Evolutionary conservation across 106 monocot species (phyloP).

Genomic region (Xerophyta viscosa): DNA sequence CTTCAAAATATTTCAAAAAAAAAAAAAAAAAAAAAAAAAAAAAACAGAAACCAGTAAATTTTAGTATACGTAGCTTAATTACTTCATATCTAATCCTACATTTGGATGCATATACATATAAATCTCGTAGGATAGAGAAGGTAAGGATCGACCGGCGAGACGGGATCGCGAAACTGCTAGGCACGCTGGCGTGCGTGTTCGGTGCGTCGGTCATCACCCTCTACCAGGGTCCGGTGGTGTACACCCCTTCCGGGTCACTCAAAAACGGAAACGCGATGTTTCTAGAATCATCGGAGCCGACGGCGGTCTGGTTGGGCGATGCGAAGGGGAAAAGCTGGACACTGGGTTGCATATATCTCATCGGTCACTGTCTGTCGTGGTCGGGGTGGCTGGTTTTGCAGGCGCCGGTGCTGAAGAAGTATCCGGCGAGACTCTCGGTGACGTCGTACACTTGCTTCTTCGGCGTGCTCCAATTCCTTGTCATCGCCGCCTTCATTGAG

Average conservation of each 20-base stretch:
- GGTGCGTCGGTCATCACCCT: conserved; percentile 88
- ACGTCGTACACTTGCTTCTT: conserved; percentile 99
- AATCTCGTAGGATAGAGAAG: conserved; percentile 90
- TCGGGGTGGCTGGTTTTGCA: conserved; percentile 95
- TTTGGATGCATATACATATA: too few relatives aligned
- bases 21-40: too few relatives aligned
- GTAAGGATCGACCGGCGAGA: conserved; percentile 64
- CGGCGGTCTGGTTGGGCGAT: conserved; percentile 12
- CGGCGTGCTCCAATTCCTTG: conserved; percentile 84
- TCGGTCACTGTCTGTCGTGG: conserved; percentile 94
- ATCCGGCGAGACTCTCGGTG: conserved; percentile 90
- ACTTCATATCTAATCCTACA: too few relatives aligned
- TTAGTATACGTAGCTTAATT: too few relatives aligned
- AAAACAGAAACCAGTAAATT: too few relatives aligned
- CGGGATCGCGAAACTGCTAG: conserved; percentile 67
- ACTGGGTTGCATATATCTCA: conserved; percentile 74
- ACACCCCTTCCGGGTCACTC: conserved; percentile 25
- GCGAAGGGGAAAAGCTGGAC: conserved; percentile 70
- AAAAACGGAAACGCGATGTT: not conserved
- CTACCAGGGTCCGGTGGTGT: conserved; percentile 82
- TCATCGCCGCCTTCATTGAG: conserved; percentile 86
- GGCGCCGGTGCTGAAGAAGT: conserved; percentile 85
- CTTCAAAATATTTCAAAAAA: too few relatives aligned
- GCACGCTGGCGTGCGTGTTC: conserved; percentile 69
- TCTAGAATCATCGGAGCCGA: not conserved